Evolutionary conservation across 1,284 basidiomycete genomes (phyloP).

Genomic region (Leccinum glutinopallens): DNA sequence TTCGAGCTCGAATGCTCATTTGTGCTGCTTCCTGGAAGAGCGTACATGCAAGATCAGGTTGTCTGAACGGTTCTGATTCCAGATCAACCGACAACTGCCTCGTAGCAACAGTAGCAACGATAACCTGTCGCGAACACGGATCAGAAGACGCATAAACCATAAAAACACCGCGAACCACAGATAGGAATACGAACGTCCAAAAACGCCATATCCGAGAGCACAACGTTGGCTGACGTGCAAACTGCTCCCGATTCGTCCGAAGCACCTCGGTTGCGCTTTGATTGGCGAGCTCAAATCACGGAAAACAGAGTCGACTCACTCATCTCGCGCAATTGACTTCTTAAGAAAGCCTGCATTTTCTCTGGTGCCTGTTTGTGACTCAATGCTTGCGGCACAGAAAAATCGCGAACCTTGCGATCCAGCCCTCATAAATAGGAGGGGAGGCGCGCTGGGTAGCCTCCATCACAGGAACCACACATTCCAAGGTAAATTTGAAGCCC

Average conservation of each 20-base stretch:
- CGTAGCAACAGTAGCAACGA: conserved; percentile 48
- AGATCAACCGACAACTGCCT: conserved; percentile 41
- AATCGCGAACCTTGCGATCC: conserved; percentile 46
- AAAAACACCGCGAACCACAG: conserved; percentile 41
- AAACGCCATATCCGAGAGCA: conserved; percentile 49
- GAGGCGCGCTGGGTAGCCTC: conserved; percentile 43
- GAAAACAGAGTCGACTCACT: conserved; percentile 35
- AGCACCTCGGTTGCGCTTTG: conserved; percentile 46
- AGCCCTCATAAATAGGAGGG: conserved; percentile 50
- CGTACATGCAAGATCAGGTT: conserved; percentile 45
- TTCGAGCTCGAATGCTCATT: conserved; percentile 43
- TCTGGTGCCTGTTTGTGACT: conserved; percentile 35
- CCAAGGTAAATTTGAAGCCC: conserved; percentile 43
- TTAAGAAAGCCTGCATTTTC: conserved; percentile 48
- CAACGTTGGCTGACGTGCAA: conserved; percentile 30
- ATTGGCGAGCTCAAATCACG: conserved; percentile 5
- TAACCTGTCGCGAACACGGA: conserved; percentile 35
- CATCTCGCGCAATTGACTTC: conserved; percentile 49
- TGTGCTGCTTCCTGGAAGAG: conserved; percentile 43
- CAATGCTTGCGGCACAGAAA: conserved; percentile 30
- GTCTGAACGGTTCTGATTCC: conserved; percentile 42
- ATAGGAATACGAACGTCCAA: conserved; percentile 50
- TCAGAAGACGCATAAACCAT: conserved; percentile 2
- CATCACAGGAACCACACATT: conserved; percentile 49
- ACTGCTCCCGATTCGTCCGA: conserved; percentile 41